Base-by-base conservation (phyloP, 768 basidiomycete species). In the Macrolepiota fuliginosa region DNA sequence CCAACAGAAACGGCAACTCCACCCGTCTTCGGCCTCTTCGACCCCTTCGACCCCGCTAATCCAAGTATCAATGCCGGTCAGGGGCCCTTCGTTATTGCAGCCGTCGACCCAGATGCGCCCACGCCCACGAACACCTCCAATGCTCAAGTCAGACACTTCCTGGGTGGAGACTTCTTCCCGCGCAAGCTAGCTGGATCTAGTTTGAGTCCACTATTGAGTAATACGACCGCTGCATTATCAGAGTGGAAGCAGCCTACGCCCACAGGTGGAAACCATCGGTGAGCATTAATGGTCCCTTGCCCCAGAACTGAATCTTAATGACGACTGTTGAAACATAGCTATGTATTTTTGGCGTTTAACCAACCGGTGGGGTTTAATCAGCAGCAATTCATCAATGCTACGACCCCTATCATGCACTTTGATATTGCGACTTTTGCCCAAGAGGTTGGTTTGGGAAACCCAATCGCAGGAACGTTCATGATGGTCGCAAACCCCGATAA, bases 391-490 rank as follows among this genome's bases (percentile, higher is more conserved):
- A 69, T 83, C 15, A 79, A 72, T 19, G 46, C 79, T 10, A 65
- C 70, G 5, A 77, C 76, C 0, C 66, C 77, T 6, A 66, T 78
- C 51, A 51, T 54, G 1, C 35, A 49, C 17, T 82, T 81, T 70
- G 81, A 81, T 56, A 73, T 82, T 45, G 81, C 76, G 60, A 49
- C 67, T 19, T 83, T 83, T 62, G 79, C 79, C 0, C 63, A 62
- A 11, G 47, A 68, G 13, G 76, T 79, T 27, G 73, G 77, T 9
- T 69, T 84, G 15, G 82, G 82, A 27, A 66, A 73, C 15, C 80
- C 81, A 49, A 72, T 83, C 39, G 82, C 73, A 12, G 82, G 81
- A 49, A 81, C 79, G 0, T 84, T 80, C 66, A 81, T 83, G 78
- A 68, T 75, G 24, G 81, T 81, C 29, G 79, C 72, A 10, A 58